phyloP scores from a whole-genome alignment of 2,329 filamentous ascomycete species.

The Aciculosporium take region DNA sequence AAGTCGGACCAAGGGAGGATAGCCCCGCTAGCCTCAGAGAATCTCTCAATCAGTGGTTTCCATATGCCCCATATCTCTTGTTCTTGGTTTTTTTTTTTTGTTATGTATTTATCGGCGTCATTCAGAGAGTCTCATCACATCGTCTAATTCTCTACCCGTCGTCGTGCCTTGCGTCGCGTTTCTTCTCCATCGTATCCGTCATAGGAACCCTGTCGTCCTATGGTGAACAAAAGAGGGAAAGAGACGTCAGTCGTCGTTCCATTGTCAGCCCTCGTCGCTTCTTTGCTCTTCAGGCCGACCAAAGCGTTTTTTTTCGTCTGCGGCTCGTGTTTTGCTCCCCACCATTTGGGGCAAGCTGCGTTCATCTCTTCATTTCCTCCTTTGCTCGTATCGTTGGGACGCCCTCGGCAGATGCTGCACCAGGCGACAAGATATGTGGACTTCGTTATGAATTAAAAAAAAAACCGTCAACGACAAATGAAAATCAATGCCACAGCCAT shows the following conservation, averaged over 20 bases:
- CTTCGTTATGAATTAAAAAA: constrained; percentile 2
- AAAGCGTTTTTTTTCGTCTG: neutral
- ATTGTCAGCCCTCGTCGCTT: neutral
- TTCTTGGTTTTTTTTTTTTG: too few relatives aligned
- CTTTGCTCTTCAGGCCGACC: neutral
- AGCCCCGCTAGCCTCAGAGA: neutral
- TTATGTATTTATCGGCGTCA: too few relatives aligned
- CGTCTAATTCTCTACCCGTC: neutral
- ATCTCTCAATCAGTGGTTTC: too few relatives aligned
- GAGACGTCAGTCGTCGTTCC: too few relatives aligned
- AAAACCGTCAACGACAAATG: constrained; percentile 1
- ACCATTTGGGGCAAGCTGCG: too few relatives aligned
- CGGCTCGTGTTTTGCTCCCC: neutral
- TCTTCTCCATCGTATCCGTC: neutral
- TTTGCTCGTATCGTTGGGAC: neutral
- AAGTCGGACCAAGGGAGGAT: neutral
- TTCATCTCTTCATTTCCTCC: neutral
- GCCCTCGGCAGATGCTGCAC: neutral
- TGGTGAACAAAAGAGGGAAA: too few relatives aligned
- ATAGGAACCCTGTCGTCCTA: neutral
- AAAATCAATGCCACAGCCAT: constrained; percentile 1
- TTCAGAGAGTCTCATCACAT: constrained; percentile 1
- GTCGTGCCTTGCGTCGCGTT: constrained; percentile 1
- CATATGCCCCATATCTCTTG: too few relatives aligned
- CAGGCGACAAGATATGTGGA: neutral